A percentile compares a stretch with the other conserved stretches of the same genome.
These are phyloP conservation scores for Alisma plantagoaquatica DNA, from an alignment of 106 monocot genomes.

Conservation along the genomic window DNA sequence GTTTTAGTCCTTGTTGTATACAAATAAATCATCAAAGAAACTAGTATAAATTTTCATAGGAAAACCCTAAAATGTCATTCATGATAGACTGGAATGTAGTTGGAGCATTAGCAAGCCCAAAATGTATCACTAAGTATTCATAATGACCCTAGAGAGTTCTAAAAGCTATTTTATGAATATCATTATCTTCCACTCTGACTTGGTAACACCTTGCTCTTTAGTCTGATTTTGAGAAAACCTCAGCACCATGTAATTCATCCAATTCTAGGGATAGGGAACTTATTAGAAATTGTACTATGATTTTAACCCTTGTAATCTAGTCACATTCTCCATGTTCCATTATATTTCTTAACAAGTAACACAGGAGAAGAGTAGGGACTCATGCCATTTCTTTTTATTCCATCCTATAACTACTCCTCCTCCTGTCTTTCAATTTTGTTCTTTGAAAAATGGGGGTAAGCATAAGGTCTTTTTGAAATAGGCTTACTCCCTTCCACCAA, in stretches of 20 bases:
- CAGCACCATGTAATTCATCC: constrained; percentile 5
- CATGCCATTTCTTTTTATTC: not conserved
- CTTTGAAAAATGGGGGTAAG: no score
- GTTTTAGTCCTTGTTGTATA: not conserved
- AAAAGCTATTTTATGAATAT: constrained; percentile 1
- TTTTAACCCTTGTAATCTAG: not conserved
- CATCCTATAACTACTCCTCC: no score
- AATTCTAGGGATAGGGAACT: not conserved
- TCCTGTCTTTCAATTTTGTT: no score
- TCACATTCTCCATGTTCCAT: not conserved
- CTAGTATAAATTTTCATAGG: not conserved
- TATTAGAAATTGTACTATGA: not conserved
- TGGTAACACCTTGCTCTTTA: not conserved
- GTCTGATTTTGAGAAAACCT: not conserved
- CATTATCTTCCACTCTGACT: not conserved
- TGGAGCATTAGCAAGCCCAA: not conserved
- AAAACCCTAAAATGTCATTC: not conserved
- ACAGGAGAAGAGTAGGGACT: not conserved
- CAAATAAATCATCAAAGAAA: constrained; percentile 13
- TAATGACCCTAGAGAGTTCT: not conserved
- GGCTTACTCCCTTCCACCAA: no score
- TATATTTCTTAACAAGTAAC: constrained; percentile 5
- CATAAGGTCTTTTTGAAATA: no score
- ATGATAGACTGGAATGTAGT: not conserved
- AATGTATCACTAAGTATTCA: constrained; percentile 2